Evolutionary conservation across 2,329 filamentous ascomycete species (phyloP), one percentile per base, ranked within the genome.

Genomic region (Aphanocladium album): DNA sequence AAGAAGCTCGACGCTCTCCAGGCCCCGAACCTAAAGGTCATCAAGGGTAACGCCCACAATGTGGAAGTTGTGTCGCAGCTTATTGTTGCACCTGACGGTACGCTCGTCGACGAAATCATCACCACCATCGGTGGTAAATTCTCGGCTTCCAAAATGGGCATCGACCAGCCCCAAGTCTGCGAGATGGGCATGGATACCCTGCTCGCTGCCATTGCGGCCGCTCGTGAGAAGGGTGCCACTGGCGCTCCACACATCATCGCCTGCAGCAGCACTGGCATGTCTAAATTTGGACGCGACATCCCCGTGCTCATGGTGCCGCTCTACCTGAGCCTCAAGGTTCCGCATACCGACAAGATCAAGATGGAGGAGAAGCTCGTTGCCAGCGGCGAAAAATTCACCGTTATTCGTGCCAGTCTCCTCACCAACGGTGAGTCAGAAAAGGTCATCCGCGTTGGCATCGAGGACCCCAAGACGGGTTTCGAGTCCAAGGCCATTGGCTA

Each of bases 101-200:
- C 62, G 6, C 65, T 79, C 0, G 79, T 80, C 6, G 78, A 82
- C 64, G 68, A 70, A 2, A 67, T 85, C 41, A 66, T 83, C 60
- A 80, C 72, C 60, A 77, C 77, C 60, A 76, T 86, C 64, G 83
- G 83, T 60, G 72, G 69, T 25, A 65, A 66, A 21, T 64, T 66
- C 61, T 64, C 66, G 43, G 68, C 75, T 37, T 56, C 67, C 55
- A 75, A 69, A 39, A 64, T 77, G 60, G 70, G 65, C 2, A 67
- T 78, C 25, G 74, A 79, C 61, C 79, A 84, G 64, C 76, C 79
- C 0, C 65, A 74, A 14, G 75, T 85, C 25, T 85, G 82, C 68
- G 68, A 76, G 37, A 71, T 72, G 23, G 78, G 76, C 60, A 79
- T 79, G 63, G 56, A 60, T 3, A 68, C 73, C 2, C 73, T 85